These are phyloP conservation scores for Auxenochlorella protothecoides DNA, from an alignment of 139 green algal genomes.

Conservation along the genomic window DNA sequence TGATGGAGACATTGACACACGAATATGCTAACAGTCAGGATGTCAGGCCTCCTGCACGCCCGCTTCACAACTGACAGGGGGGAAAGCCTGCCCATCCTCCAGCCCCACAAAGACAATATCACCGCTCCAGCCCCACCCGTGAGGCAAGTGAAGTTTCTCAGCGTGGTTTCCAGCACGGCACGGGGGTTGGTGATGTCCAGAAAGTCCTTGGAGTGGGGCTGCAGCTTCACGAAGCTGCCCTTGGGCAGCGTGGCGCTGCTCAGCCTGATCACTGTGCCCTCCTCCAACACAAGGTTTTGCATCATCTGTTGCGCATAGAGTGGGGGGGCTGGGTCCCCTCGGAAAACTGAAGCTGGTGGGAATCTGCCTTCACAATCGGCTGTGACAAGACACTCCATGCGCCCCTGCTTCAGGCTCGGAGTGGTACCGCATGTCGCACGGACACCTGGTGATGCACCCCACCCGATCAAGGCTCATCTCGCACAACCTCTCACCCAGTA, in stretches of 20 bases:
- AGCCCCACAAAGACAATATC: too few relatives aligned
- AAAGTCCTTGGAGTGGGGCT: conserved; percentile 93
- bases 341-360: too few relatives aligned
- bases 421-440: too few relatives aligned
- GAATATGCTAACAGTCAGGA: neutral
- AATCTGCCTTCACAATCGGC: too few relatives aligned
- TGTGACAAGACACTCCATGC: too few relatives aligned
- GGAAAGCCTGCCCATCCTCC: neutral
- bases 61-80: too few relatives aligned
- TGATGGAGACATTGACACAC: too few relatives aligned
- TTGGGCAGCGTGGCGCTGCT: conserved; percentile 80
- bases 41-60: too few relatives aligned
- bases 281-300: conserved; percentile 87
- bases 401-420: too few relatives aligned
- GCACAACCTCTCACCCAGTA: conserved; percentile 70
- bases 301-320: conserved; percentile 73
- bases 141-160: conserved; percentile 59
- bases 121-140: conserved; percentile 4
- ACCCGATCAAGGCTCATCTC: too few relatives aligned
- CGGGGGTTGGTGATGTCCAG: conserved; percentile 95
- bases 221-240: conserved; percentile 90
- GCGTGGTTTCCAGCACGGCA: conserved; percentile 88
- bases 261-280: conserved; percentile 82
- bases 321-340: too few relatives aligned
- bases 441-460: too few relatives aligned